A percentile compares a stretch with the other conserved stretches of the same genome.
Conservation (phyloP, 2,329 filamentous ascomycete genomes). For the Trichocomaceae sp. region DNA sequence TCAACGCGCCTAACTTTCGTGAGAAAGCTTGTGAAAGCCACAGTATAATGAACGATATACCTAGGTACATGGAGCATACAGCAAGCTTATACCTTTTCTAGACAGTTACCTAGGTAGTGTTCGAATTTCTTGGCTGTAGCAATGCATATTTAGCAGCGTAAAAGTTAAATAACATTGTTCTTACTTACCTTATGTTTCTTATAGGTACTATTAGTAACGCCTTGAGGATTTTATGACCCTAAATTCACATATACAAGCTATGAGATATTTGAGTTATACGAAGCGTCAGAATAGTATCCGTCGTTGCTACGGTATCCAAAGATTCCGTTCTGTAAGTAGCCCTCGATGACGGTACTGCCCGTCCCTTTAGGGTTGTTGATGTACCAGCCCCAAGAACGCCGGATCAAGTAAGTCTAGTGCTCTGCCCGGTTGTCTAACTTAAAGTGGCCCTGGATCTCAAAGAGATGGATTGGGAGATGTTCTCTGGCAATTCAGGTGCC, state of each 20-base stretch:
- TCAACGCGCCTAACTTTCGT: too few relatives aligned
- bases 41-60: too few relatives aligned
- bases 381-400: slow-evolving; percentile 56
- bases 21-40: too few relatives aligned
- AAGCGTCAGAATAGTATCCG: slow-evolving; percentile 47
- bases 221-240: slow-evolving; percentile 40
- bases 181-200: too few relatives aligned
- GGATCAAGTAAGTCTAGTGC: slow-evolving; percentile 52
- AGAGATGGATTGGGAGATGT: slow-evolving; percentile 55
- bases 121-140: too few relatives aligned
- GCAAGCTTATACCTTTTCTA: too few relatives aligned
- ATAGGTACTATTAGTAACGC: too few relatives aligned
- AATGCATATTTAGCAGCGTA: too few relatives aligned
- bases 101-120: too few relatives aligned
- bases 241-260: too few relatives aligned
- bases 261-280: slow-evolving; percentile 40
- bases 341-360: slow-evolving; percentile 53
- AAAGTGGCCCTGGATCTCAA: slow-evolving; percentile 55
- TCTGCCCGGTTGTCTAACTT: slow-evolving; percentile 41
- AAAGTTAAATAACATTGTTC: too few relatives aligned
- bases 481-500: slow-evolving; percentile 51
- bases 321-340: slow-evolving; percentile 50
- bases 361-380: slow-evolving; percentile 53
- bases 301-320: slow-evolving; percentile 51
- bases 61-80: too few relatives aligned